Evolutionary conservation across 495 filamentous ascomycete genomes (phyloP), one percentile per base, ranked within the genome.

Genomic region (Aspergillus avenaceus): DNA sequence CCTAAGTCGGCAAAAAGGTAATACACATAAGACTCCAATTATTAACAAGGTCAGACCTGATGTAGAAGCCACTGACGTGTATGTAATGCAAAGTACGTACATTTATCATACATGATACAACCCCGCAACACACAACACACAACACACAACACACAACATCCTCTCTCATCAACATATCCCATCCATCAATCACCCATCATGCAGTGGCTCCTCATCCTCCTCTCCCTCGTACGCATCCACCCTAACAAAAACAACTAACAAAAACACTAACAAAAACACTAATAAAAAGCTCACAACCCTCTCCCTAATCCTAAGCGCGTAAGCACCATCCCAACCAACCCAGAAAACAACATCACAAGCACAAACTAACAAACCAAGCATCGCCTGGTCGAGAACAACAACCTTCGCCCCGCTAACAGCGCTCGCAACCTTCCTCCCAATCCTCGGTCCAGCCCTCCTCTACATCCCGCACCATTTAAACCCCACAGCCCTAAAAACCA

Each of bases 361-460:
- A 45, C 19, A 14, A 13, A 41, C 32, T 45, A 53, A 55, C 36
- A 34, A 18, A 28, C 19, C 34, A 19, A 42, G 24, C 3, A 26
- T 28, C 34, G 56, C 66, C 13, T 69, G 62, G 66, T 47, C 66
- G 4, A 56, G 56, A 24, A 66, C 61, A 1, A 34, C 45, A 31
- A 24, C 53, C 6, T 37, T 60, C 22, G 54, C 47, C 47, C 65
- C 55, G 51, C 37, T 67, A 26, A 55, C 60, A 41, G 59, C 44
- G 5, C 29, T 57, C 13, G 52, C 61, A n/a, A 69, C 63, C 1
- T 42, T 69, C 28, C 49, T 65, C 24, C 48, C 62, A 14, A 34
- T 53, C 5, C 26, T 61, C 19, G 54, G 53, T 21, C 22, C 41
- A 9, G 42, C 24, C 18, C 47, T 47, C n/a, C 18, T 58, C 13